These are phyloP conservation scores for Aspergillus novoparasiticus DNA, from an alignment of 2,329 filamentous ascomycete species.

Conservation along the genomic window DNA sequence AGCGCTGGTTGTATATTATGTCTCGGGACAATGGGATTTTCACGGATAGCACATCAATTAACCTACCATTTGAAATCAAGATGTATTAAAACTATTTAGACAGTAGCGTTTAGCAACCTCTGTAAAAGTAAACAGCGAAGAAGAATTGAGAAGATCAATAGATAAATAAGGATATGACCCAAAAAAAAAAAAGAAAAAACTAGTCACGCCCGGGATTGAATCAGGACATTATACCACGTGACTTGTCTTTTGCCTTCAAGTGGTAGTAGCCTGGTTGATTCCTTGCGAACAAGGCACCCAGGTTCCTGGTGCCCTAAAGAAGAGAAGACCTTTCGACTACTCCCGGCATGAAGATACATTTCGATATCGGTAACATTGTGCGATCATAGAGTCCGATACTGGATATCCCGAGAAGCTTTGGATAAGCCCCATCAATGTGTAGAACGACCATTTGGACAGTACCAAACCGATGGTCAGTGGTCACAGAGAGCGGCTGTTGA, in stretches of 20 bases:
- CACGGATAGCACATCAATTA: no score
- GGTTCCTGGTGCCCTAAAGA: background rate
- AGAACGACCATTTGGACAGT: background rate
- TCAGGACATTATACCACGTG: conserved; percentile 43
- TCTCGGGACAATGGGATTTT: background rate
- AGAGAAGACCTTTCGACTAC: no score
- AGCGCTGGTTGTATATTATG: background rate
- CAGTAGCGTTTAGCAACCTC: no score
- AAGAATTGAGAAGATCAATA: no score
- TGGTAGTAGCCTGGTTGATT: background rate
- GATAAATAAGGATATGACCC: background rate
- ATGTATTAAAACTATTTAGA: no score
- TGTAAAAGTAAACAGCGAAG: no score
- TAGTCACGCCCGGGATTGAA: conserved; percentile 43
- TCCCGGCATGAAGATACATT: background rate
- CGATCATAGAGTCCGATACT: background rate
- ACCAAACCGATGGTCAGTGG: background rate
- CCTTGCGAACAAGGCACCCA: background rate
- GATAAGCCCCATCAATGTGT: background rate
- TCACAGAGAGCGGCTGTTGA: background rate
- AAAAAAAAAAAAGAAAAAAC: conserved; percentile 16
- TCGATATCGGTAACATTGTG: background rate
- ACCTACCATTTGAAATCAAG: no score
- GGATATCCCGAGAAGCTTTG: background rate
- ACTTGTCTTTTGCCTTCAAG: conserved; percentile 2